Conservation (phyloP, 176 grass and related monocot species). For the Pharus latifolius region DNA sequence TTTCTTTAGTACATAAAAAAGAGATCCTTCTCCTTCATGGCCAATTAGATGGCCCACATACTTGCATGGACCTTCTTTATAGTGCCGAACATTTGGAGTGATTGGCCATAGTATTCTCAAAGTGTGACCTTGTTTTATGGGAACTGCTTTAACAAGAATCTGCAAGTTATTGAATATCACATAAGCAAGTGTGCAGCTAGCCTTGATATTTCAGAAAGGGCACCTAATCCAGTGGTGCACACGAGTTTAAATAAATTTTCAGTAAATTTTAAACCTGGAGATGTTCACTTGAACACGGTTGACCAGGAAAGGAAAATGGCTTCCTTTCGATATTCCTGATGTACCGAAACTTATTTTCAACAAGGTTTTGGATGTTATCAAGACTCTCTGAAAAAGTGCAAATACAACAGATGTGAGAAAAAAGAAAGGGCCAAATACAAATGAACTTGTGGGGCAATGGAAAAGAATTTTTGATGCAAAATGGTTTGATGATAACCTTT, state of each 20-base stretch:
- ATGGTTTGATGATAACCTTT: constrained; percentile 47
- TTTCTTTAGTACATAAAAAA: constrained; percentile 82
- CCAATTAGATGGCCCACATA: constrained; percentile 84
- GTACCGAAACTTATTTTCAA: constrained; percentile 65
- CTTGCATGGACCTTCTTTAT: constrained; percentile 83
- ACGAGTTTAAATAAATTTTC: constrained; percentile 9
- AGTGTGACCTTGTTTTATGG: constrained; percentile 81
- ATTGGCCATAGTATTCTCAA: constrained; percentile 75
- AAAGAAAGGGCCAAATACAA: background rate
- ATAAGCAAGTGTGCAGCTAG: constrained; percentile 13
- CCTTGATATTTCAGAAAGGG: background rate
- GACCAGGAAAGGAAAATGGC: constrained; percentile 61
- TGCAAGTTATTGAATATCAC: constrained; percentile 19
- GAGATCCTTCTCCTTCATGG: constrained; percentile 96
- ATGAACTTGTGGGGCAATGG: constrained; percentile 10
- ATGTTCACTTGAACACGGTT: constrained; percentile 77
- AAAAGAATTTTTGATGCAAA: background rate
- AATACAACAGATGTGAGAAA: constrained; percentile 4
- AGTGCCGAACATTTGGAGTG: constrained; percentile 62
- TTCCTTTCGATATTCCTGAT: constrained; percentile 57
- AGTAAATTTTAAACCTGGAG: constrained; percentile 57
- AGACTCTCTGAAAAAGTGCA: constrained; percentile 37
- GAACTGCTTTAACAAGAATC: constrained; percentile 93
- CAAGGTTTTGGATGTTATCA: constrained; percentile 69
- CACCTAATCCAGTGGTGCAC: background rate